Conservation (phyloP, 208 protist genomes). For the Leishmania lainsoni region DNA sequence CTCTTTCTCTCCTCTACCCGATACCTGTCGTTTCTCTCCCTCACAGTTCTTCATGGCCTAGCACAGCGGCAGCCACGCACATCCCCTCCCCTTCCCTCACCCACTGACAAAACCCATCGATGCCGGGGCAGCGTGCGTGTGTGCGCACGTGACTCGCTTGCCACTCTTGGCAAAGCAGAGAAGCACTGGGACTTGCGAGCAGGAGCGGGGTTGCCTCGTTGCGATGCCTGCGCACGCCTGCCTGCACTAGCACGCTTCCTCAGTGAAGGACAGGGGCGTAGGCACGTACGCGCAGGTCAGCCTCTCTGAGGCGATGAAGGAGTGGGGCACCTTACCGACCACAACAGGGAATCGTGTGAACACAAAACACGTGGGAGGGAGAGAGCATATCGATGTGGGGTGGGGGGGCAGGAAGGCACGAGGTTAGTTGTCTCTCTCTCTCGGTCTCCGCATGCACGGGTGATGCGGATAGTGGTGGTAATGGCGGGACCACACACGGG, state of each 20-base stretch:
- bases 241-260: neutral
- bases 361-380: too few species aligned
- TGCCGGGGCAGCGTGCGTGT: neutral
- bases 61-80: neutral
- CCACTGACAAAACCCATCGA: neutral
- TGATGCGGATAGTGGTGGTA: neutral
- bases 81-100: neutral
- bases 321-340: too few species aligned
- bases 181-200: neutral
- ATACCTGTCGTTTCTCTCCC: neutral
- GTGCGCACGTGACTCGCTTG: neutral
- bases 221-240: neutral
- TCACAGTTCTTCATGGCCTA: neutral
- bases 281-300: neutral
- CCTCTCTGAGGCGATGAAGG: neutral
- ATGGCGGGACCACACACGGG: too few species aligned
- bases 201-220: neutral
- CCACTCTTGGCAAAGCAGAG: neutral
- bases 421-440: neutral
- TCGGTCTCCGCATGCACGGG: neutral
- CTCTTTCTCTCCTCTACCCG: neutral
- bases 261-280: neutral
- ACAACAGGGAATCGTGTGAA: too few species aligned
- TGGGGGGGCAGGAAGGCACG: neutral
- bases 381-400: too few species aligned